Evolutionary conservation across 768 basidiomycete species (phyloP), one percentile per base, ranked within the genome.

Genomic region (Lepiota subincarnata): DNA sequence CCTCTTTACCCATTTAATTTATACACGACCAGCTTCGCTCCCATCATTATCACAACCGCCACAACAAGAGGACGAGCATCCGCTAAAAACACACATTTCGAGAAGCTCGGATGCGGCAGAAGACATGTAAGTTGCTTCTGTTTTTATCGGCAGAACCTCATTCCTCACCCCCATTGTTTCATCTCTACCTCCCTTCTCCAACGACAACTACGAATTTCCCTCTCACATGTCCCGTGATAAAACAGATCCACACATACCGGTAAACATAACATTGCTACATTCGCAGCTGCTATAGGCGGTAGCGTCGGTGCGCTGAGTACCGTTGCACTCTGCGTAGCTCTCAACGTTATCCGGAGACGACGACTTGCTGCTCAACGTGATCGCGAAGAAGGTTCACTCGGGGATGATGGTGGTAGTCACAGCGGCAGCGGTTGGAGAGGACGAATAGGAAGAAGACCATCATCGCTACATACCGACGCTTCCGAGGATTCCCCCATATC

Each of bases 201-300:
- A 31, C 31, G 6, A 3, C 31, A 31, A 31, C 2, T 31, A 2
- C n/a, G 35, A 47, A 26, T 44, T 18, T 11, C n/a, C 14, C 34
- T 18, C 45, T 16, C 12, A 5, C 19, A 24, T 24, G 11, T n/a
- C 8, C 42, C 14, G 12, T 11, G 26, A 4, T 13, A 10, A 4
- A 10, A 12, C 16, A 47, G 45, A 34, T n/a, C 36, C 55, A 68
- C 65, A 40, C 57, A 44, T 20, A 46, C 52, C 14, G 68, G 68
- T 58, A 64, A 68, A 48, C 67, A 65, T 47, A 71, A 70, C 31
- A 56, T 72, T 16, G 74, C 71, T 13, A 80, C 81, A 5, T 82
- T 84, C 60, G 80, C 70, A 1, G 78, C 73, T n/a, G 79, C 76
- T 1, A 70, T 83, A 19, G 79, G 77, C 0, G 77, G 77, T 24